Percentiles rank a stretch among this genome's conserved stretches.
Evolutionary conservation across 441 rosid species (phyloP).

Genomic region (Pelargonium myrrhifolium): DNA sequence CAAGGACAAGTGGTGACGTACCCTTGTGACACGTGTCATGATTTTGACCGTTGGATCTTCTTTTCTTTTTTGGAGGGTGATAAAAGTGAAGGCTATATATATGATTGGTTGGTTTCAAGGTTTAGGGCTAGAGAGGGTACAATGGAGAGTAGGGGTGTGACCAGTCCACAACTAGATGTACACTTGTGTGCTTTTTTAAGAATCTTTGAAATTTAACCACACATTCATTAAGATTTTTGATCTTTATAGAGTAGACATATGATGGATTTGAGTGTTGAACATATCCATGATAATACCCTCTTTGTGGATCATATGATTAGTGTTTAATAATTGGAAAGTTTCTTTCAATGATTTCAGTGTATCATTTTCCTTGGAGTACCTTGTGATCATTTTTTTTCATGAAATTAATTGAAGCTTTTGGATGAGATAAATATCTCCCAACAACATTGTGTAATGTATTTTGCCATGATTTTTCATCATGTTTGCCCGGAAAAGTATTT

Average conservation of each 20-base stretch:
- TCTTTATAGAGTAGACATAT: too few species aligned
- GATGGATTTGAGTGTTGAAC: not conserved
- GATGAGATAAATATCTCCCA: too few species aligned
- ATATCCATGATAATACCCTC: not conserved
- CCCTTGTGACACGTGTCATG: not conserved
- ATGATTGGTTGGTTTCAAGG: constrained; percentile 3
- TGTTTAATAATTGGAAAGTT: not conserved
- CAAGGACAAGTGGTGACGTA: not conserved
- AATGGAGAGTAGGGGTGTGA: not conserved
- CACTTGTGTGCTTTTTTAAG: not conserved
- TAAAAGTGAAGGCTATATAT: not conserved
- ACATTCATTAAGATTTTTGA: too few species aligned
- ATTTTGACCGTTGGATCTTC: not conserved
- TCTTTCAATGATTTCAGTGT: not conserved
- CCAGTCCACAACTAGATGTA: not conserved
- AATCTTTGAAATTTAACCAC: too few species aligned
- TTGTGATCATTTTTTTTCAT: not conserved
- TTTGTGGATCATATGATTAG: not conserved
- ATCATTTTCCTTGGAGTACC: not conserved
- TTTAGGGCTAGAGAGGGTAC: not conserved
- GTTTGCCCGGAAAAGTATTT: too few species aligned
- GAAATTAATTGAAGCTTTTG: not conserved
- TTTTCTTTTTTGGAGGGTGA: not conserved
- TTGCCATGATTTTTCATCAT: too few species aligned
- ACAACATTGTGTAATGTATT: too few species aligned